Base-by-base conservation (phyloP, 2,329 filamentous ascomycete genomes). In the Microdochium bolleyi region DNA sequence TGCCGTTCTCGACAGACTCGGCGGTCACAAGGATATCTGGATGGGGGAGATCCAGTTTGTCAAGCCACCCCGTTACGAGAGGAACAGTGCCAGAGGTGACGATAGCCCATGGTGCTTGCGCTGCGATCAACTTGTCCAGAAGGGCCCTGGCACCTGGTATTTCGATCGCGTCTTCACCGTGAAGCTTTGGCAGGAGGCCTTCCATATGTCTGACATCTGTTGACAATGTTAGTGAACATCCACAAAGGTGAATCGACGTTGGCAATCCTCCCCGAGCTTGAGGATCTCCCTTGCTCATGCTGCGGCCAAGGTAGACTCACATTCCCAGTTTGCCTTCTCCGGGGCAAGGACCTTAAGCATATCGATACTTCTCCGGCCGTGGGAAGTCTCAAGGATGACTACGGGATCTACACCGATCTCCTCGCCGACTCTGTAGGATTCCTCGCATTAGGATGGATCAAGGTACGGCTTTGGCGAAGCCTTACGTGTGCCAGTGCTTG, bases 301-400 rank as follows among this genome's bases (percentile, higher is more conserved):
- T n/a, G n/a, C n/a, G n/a, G n/a, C n/a, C n/a, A n/a, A n/a, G n/a
- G 13, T 58, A 41, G 30, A 82, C 88, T 73, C 72, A 95, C 90
- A 96, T 58, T 96, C 90, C 90, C 88, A 92, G 61, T 87, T 96
- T 44, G 94, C 94, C 66, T 90, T 89, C 60, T 88, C 84, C 16
- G 90, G 88, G 56, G 89, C 85, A 54, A 96, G 81, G 25, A 92
- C 74, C 66, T 82, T 82, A 54, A 99, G 77, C 2, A 88, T 84
- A 62, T 99, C 94, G 63, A 97, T 96, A 59, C 85, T 90, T 54
- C 94, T 78, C 55, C 92, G 83, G 56, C 94, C 94, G 70, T 99
- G 94, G 4, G 91, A 96, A 10, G 90, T 95, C 62, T 89, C 80
- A 24, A 97, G 79, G 61, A 99, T 97, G 48, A 87, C 81, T 49